phyloP scores from a whole-genome alignment of 345 rosid genomes.

The Aurinia saxatilis region DNA sequence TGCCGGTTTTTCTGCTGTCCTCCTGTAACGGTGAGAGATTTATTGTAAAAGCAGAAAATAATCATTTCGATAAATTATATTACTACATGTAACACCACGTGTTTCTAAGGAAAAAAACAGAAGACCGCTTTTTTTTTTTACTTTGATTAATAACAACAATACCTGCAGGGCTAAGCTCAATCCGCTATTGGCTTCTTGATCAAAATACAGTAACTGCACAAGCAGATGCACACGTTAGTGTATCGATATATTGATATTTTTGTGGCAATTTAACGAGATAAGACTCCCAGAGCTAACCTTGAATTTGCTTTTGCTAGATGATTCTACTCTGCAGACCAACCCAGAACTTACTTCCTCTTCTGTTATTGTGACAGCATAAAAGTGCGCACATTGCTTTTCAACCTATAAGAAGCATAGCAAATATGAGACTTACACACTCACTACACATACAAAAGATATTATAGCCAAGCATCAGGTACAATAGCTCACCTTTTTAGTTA shows the following conservation, averaged over 20 bases:
- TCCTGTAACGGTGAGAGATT: constrained; percentile 40
- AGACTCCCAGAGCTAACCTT: constrained; percentile 43
- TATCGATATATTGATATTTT: neutral
- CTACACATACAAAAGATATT: neutral
- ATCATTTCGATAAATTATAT: neutral
- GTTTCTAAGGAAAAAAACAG: neutral
- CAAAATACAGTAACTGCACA: constrained; percentile 89
- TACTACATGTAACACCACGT: neutral
- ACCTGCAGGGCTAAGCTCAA: constrained; percentile 95
- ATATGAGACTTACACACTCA: constrained; percentile 21
- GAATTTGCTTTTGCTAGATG: constrained; percentile 96
- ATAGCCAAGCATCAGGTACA: constrained; percentile 5
- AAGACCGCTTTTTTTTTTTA: neutral
- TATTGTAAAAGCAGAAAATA: neutral
- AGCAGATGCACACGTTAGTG: constrained; percentile 9
- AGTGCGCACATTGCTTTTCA: constrained; percentile 98
- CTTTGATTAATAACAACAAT: constrained; percentile 6
- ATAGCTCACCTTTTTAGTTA: constrained; percentile 62
- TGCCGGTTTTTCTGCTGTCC: constrained; percentile 80
- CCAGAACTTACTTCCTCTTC: constrained; percentile 93
- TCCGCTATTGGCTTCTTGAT: constrained; percentile 71
- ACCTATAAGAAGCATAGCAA: constrained; percentile 48
- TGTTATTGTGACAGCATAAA: constrained; percentile 76
- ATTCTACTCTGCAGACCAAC: constrained; percentile 82
- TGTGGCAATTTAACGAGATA: constrained; percentile 8